These are phyloP conservation scores for Alopecurus myosuroides DNA, from an alignment of 176 grass and related monocot genomes.

Conservation along the genomic window DNA sequence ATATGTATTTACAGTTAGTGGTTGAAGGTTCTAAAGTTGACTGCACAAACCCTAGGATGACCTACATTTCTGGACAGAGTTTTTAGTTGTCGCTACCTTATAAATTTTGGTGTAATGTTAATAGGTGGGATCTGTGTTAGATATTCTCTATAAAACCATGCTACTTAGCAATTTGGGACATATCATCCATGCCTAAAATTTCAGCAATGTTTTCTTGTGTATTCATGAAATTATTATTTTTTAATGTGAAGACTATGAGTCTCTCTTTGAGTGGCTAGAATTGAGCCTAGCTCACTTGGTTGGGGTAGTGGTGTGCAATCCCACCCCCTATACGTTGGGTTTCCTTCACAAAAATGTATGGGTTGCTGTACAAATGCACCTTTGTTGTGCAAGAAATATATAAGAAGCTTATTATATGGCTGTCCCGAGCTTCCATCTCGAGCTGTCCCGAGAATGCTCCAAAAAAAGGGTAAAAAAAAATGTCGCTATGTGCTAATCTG, in stretches of 20 bases:
- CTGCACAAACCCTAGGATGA: not conserved
- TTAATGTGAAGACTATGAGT: not conserved
- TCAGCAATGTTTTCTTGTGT: not conserved
- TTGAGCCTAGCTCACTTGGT: not conserved
- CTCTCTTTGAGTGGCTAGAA: not conserved
- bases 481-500: no score
- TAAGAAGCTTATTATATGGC: no score
- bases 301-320: not conserved
- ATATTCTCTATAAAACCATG: conserved; percentile 1
- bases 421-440: no score
- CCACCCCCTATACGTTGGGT: not conserved
- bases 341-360: not conserved
- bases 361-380: not conserved
- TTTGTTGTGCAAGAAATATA: not conserved
- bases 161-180: conserved; percentile 1
- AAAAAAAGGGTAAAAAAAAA: no score
- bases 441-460: no score
- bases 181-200: not conserved
- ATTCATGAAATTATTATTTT: not conserved
- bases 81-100: not conserved
- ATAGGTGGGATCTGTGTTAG: not conserved
- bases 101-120: not conserved
- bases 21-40: not conserved
- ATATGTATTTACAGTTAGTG: not conserved
- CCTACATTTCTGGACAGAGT: not conserved